Evolutionary conservation across 2,329 filamentous ascomycete genomes (phyloP).

Genomic region (Colletotrichum noveboracense): DNA sequence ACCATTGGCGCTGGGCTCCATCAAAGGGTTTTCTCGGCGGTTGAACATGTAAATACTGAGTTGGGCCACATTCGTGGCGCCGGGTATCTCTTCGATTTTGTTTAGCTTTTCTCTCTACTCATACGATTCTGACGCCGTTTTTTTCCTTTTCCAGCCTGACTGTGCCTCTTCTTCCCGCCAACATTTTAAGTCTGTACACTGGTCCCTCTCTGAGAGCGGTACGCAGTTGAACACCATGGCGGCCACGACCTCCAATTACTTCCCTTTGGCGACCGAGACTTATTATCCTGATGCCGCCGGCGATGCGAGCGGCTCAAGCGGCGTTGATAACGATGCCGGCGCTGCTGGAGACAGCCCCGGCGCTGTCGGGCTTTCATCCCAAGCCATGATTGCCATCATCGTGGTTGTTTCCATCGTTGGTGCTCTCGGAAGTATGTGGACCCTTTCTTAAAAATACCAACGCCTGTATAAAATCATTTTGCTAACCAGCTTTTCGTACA

Average conservation of each 20-base stretch:
- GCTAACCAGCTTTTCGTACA: conserved; percentile 32
- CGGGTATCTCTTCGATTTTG: conserved; percentile 23
- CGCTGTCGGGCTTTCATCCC: conserved; percentile 68
- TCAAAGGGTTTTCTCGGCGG: background rate
- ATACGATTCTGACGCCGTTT: conserved; percentile 17
- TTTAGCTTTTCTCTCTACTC: conserved; percentile 18
- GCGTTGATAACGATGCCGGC: conserved; percentile 61
- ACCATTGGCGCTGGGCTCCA: conserved; percentile 1
- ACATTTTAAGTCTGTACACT: background rate
- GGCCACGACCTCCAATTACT: conserved; percentile 38
- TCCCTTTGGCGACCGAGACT: conserved; percentile 49
- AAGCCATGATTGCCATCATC: conserved; percentile 76
- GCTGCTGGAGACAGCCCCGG: conserved; percentile 68
- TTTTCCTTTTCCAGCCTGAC: background rate
- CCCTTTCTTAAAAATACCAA: background rate
- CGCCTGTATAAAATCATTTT: background rate
- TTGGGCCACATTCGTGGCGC: conserved; percentile 21
- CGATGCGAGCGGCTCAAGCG: conserved; percentile 37
- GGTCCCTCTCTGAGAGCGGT: background rate
- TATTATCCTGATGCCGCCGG: conserved; percentile 38
- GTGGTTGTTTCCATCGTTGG: conserved; percentile 71
- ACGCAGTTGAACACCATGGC: conserved; percentile 38
- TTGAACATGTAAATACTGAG: conserved; percentile 20
- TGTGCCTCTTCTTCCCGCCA: background rate
- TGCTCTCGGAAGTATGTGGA: conserved; percentile 69